These are phyloP conservation scores for Zygoascus tannicola DNA, from an alignment of 805 yeast genomes.

Conservation along the genomic window DNA sequence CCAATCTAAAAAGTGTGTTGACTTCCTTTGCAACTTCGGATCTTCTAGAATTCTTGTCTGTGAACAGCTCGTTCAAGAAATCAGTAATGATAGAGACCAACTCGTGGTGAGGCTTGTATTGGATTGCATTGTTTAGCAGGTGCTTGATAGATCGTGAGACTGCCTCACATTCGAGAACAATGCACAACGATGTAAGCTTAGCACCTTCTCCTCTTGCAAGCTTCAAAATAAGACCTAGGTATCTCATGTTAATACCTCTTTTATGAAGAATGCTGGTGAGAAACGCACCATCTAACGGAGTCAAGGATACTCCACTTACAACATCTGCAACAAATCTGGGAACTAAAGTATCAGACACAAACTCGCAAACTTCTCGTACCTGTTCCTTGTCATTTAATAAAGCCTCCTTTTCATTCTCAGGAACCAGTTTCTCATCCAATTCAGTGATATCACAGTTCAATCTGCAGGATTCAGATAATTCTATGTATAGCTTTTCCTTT, in stretches of 20 bases:
- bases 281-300: constrained; percentile 78
- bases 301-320: constrained; percentile 37
- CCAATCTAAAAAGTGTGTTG: constrained; percentile 51
- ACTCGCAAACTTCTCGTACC: constrained; percentile 62
- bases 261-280: constrained; percentile 61
- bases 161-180: constrained; percentile 60
- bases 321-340: constrained; percentile 54
- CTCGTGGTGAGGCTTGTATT: constrained; percentile 41
- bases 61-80: constrained; percentile 43
- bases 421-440: constrained; percentile 31
- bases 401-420: constrained; percentile 30
- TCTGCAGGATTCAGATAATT: constrained; percentile 45
- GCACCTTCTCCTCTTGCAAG: constrained; percentile 27
- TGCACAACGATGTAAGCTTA: constrained; percentile 33
- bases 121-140: constrained; percentile 43
- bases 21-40: constrained; percentile 45
- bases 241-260: constrained; percentile 81
- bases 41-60: constrained; percentile 28
- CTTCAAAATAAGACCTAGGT: constrained; percentile 53
- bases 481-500: constrained; percentile 19
- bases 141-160: constrained; percentile 75
- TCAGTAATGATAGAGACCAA: constrained; percentile 56
- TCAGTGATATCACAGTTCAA: constrained; percentile 73
- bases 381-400: constrained; percentile 46
- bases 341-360: constrained; percentile 48